Evolutionary conservation across 768 basidiomycete genomes (phyloP), one percentile per base, ranked within the genome.

Genomic region (Pleurotus giganteus): DNA sequence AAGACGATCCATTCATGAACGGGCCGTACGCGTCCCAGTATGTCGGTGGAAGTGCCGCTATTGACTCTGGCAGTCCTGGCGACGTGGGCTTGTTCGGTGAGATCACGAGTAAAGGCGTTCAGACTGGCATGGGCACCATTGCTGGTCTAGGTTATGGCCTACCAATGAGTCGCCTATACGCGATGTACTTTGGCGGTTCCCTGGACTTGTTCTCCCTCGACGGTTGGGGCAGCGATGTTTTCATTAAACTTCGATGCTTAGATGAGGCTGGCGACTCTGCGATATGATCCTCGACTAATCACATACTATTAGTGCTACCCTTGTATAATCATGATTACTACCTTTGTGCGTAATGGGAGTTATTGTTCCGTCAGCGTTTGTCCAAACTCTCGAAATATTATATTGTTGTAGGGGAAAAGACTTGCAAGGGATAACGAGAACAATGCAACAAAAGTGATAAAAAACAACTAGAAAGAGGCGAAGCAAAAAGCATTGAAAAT

Each of bases 141-240:
- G 92, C 93, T 5, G 93, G 93, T 0, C 70, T 95, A 27, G 93
- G 93, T 2, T 95, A 94, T 59, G 93, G 93, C 1, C 70, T 91
- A 51, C 89, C 88, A 9, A 89, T 91, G 89, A 89, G 87, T 67
- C 78, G 77, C 54, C 66, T 90, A 45, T 89, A 89, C 61, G 84
- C 87, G 13, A 82, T 74, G 79, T 84, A 94, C 66, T 95, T 95
- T 61, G 91, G 92, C 8, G 93, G 92, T 15, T 86, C 86, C 4
- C 75, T 95, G 23, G 88, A 94, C 60, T 72, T 96, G 39, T 81
- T 89, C 57, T 86, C 88, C 1, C 66, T 95, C 43, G 88, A 93
- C 66, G 89, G 91, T 9, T 92, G 89, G 89, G 91, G 90, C 3
- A 78, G 75, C 26, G 80, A 81, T 61, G 77, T 79, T 24, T 80